Conservation (phyloP, 768 basidiomycete genomes). For the Leucocoprinus leucothites region DNA sequence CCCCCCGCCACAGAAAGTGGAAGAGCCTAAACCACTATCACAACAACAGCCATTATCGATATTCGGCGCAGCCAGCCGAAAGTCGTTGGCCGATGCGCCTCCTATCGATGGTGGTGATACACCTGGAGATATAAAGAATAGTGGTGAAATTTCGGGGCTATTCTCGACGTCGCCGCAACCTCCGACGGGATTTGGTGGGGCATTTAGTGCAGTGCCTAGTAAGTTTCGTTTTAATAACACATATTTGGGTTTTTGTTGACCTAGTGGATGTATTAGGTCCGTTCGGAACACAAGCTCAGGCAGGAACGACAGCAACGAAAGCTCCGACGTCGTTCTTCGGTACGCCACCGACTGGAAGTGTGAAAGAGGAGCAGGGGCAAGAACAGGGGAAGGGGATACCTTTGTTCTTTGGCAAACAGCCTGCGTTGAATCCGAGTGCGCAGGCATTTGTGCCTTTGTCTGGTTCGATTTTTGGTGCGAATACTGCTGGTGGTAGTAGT, state of each 20-base stretch:
- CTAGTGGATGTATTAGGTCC: not conserved
- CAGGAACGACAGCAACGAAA: not conserved
- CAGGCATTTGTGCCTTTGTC: conserved; percentile 21
- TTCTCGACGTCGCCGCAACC: not conserved
- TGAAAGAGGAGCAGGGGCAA: too few species aligned
- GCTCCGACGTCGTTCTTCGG: not conserved
- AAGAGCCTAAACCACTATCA: conserved; percentile 16
- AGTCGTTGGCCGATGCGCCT: not conserved
- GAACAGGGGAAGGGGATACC: too few species aligned
- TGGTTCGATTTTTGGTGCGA: not conserved
- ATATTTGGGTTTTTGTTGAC: too few species aligned
- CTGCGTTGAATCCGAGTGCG: conserved; percentile 19
- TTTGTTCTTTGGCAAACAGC: not conserved
- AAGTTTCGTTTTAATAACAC: not conserved
- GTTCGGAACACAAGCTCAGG: not conserved
- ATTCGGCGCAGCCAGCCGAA: too few species aligned
- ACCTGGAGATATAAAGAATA: too few species aligned
- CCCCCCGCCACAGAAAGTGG: conserved; percentile 18
- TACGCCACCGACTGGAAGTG: too few species aligned
- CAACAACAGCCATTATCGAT: too few species aligned
- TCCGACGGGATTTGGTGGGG: not conserved
- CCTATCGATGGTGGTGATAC: not conserved
- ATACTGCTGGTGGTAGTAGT: too few species aligned
- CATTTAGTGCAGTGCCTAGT: not conserved
- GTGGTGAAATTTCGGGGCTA: too few species aligned